phyloP scores from a whole-genome alignment of 768 basidiomycete species.

The Sarcodon aspratus region DNA sequence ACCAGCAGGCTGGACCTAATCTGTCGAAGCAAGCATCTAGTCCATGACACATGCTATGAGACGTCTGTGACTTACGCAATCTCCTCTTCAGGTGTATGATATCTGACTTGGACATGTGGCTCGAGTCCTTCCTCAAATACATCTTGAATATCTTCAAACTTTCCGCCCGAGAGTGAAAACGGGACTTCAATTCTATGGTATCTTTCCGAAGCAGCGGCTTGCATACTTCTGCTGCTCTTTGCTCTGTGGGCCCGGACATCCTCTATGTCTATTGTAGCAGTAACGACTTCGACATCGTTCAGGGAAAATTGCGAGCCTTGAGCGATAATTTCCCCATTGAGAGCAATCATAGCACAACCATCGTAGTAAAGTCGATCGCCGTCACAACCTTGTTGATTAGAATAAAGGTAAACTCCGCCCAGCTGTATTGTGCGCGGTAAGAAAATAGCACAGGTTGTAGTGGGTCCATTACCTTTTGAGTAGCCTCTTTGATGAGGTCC shows the following conservation, averaged over 20 bases:
- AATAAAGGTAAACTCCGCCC: constrained; percentile 94
- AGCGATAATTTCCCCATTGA: constrained; percentile 86
- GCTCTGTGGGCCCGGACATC: constrained; percentile 88
- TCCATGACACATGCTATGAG: not conserved
- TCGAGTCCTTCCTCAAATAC: constrained; percentile 20
- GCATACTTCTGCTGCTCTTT: constrained; percentile 77
- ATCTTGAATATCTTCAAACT: constrained; percentile 52
- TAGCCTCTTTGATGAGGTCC: constrained; percentile 95
- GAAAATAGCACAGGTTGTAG: not conserved
- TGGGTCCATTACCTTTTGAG: constrained; percentile 56
- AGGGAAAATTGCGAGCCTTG: constrained; percentile 97
- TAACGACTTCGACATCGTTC: constrained; percentile 91
- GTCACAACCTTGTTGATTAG: constrained; percentile 98
- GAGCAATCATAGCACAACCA: constrained; percentile 91
- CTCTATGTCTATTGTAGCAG: constrained; percentile 94
- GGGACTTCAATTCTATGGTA: constrained; percentile 80
- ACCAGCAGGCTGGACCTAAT: constrained; percentile 95
- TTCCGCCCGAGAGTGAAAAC: constrained; percentile 68
- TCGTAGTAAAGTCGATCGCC: constrained; percentile 98
- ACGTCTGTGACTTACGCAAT: constrained; percentile 67
- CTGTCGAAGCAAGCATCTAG: constrained; percentile 25
- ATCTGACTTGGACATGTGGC: constrained; percentile 37
- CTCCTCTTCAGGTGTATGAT: constrained; percentile 89
- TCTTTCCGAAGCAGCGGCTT: constrained; percentile 63
- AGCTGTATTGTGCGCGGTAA: constrained; percentile 35